phyloP scores from a whole-genome alignment of 164 flowering plant genomes.

The Hamamelis virginiana region DNA sequence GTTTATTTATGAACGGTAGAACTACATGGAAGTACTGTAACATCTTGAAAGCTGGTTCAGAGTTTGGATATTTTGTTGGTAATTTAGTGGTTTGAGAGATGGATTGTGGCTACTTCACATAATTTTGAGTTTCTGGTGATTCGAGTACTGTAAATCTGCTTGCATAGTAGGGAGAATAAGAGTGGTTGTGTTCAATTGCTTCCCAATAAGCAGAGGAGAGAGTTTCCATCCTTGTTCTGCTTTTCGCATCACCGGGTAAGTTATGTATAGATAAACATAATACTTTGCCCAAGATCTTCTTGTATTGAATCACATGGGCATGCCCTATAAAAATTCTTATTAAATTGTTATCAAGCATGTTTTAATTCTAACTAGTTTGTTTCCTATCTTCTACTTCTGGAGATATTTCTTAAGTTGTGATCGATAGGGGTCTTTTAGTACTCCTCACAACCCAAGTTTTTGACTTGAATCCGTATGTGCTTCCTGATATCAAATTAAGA shows the following conservation, averaged over 20 bases:
- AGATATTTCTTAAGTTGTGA: neutral
- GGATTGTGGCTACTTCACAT: neutral
- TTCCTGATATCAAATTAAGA: neutral
- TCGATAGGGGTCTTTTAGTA: neutral
- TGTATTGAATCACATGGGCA: neutral
- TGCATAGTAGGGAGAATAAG: neutral
- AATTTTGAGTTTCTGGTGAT: neutral
- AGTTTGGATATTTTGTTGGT: neutral
- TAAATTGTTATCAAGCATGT: neutral
- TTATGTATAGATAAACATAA: too few relatives aligned
- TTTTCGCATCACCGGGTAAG: slow-evolving; percentile 1
- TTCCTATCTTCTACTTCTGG: neutral
- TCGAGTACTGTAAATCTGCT: neutral
- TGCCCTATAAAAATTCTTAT: neutral
- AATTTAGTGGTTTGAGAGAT: neutral
- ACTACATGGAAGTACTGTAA: neutral
- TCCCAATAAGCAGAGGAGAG: neutral
- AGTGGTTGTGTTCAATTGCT: neutral
- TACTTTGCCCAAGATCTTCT: too few relatives aligned
- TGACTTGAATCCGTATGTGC: neutral
- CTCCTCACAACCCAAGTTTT: neutral
- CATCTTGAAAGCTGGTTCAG: neutral
- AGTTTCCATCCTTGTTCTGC: neutral
- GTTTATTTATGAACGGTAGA: slow-evolving; percentile 9
- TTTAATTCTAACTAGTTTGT: neutral